A percentile compares a stretch with the other conserved stretches of the same genome.
Evolutionary conservation across 2,329 filamentous ascomycete genomes (phyloP).

Genomic region (Penicillium sp.): DNA sequence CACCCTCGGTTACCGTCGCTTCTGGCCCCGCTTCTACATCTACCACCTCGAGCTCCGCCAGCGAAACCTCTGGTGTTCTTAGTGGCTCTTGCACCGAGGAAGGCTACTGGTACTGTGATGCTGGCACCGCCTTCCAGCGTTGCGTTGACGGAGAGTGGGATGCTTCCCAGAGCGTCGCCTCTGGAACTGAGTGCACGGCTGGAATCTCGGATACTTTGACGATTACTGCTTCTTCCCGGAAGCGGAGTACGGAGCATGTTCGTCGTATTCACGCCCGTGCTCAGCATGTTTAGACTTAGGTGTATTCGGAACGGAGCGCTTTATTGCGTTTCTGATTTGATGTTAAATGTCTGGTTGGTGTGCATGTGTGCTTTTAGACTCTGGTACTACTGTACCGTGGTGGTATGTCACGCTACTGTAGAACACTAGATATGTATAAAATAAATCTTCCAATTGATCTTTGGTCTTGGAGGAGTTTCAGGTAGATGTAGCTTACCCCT

Average conservation of each 20-base stretch:
- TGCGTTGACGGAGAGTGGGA: constrained; percentile 19
- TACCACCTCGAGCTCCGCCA: neutral
- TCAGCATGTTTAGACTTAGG: neutral
- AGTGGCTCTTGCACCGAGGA: constrained; percentile 16
- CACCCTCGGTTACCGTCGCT: no score
- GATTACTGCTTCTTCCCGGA: neutral
- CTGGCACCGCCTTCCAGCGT: constrained; percentile 20
- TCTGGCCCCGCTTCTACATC: neutral
- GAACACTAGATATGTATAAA: neutral
- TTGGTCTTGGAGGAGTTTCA: no score
- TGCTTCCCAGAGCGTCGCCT: constrained; percentile 15
- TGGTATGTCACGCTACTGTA: no score
- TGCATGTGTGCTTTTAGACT: neutral
- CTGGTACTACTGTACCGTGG: neutral
- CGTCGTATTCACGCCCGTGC: neutral
- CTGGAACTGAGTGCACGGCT: constrained; percentile 12
- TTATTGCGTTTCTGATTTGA: neutral
- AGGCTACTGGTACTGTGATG: constrained; percentile 23
- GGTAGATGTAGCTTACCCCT: no score
- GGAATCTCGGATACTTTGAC: constrained; percentile 13
- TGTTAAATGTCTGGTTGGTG: neutral
- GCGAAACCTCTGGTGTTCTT: constrained; percentile 1
- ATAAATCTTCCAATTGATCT: no score
- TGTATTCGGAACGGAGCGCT: neutral
- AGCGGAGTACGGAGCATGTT: neutral